Conservation (phyloP, 192 early-diverging fungal genomes). For the Backusella psychrophila region DNA sequence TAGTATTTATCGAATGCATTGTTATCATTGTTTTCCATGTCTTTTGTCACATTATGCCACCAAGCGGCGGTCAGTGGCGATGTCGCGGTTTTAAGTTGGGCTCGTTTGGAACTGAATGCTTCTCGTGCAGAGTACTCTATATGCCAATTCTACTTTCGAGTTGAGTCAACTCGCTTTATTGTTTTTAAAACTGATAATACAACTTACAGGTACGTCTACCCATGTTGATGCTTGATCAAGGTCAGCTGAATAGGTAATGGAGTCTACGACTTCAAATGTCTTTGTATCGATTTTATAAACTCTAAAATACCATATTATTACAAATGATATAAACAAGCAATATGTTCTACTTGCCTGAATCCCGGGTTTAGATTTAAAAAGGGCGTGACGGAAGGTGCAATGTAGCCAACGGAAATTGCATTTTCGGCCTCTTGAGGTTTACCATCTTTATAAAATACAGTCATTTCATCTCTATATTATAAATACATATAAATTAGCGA, state of each 20-base stretch:
- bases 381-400: constrained; percentile 53
- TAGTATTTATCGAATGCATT: constrained; percentile 44
- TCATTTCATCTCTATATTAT: constrained; percentile 43
- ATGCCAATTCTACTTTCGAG: constrained; percentile 45
- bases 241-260: constrained; percentile 52
- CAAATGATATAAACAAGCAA: too few relatives aligned
- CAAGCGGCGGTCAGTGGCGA: constrained; percentile 40
- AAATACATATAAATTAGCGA: background rate
- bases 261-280: constrained; percentile 53
- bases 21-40: constrained; percentile 35
- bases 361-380: constrained; percentile 52
- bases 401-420: constrained; percentile 46
- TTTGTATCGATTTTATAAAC: constrained; percentile 54
- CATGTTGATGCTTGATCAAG: constrained; percentile 41
- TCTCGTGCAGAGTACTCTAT: constrained; percentile 50
- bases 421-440: constrained; percentile 30
- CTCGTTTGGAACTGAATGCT: constrained; percentile 30
- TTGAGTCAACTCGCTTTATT: background rate
- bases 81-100: constrained; percentile 16
- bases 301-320: constrained; percentile 8
- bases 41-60: constrained; percentile 53
- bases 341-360: constrained; percentile 34
- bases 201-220: constrained; percentile 33
- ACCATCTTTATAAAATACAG: constrained; percentile 45
- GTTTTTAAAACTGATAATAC: background rate